A percentile compares a stretch with the other conserved stretches of the same genome.
These are phyloP conservation scores for Dactylellina parvicollis DNA, from an alignment of 2,329 filamentous ascomycete genomes.

Conservation along the genomic window DNA sequence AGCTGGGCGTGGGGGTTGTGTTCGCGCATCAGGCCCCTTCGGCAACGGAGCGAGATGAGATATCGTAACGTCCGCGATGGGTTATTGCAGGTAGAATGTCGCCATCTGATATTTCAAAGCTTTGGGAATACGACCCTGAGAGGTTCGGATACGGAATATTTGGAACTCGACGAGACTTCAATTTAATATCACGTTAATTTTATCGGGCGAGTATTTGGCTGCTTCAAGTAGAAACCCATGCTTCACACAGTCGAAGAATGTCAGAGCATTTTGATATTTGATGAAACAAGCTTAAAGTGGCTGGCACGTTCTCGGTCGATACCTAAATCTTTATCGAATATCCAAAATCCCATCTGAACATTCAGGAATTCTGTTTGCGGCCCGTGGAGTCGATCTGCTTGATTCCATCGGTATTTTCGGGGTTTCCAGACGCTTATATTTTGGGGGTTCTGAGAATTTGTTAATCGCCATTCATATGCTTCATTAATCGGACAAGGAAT, in stretches of 20 bases:
- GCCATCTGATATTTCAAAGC: conserved; percentile 24
- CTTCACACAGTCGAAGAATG: conserved; percentile 8
- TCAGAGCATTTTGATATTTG: conserved; percentile 9
- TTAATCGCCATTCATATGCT: no score
- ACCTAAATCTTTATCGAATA: conserved; percentile 18
- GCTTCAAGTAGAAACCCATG: conserved; percentile 13
- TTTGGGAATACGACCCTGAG: conserved; percentile 9
- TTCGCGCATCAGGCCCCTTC: conserved; percentile 28
- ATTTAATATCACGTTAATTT: neutral
- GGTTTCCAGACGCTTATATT: no score
- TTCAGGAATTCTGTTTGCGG: neutral
- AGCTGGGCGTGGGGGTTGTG: conserved; percentile 48
- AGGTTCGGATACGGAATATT: conserved; percentile 19
- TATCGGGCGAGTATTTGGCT: no score
- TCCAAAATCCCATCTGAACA: conserved; percentile 15
- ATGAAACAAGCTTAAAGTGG: conserved; percentile 1
- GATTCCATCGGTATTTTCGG: no score
- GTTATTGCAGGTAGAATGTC: conserved; percentile 27
- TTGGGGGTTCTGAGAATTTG: no score
- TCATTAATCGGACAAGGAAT: no score
- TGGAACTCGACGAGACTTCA: neutral
- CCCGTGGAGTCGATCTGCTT: neutral
- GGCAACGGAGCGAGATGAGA: conserved; percentile 53
- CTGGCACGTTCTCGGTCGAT: conserved; percentile 12
- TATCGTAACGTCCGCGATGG: conserved; percentile 45